Percentiles rank a stretch among this genome's conserved stretches.
phyloP scores from a whole-genome alignment of 495 filamentous ascomycete species.

The Xylaria bambusicola region DNA sequence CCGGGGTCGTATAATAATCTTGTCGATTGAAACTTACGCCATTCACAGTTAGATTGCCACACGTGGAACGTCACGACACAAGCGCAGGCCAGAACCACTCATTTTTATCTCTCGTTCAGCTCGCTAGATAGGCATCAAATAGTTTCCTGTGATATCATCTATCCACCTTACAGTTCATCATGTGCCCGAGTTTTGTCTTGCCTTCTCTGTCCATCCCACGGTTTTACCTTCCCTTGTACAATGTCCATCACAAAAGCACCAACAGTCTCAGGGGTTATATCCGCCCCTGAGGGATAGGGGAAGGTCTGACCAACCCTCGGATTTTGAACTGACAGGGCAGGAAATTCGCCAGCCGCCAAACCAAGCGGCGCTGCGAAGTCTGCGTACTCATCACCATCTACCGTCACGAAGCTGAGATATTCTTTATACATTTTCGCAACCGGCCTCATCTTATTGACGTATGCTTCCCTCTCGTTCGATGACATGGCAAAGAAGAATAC shows the following conservation, averaged over 20 bases:
- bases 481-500: conserved; percentile 46
- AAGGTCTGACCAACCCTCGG: conserved; percentile 45
- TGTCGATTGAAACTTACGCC: too few relatives aligned
- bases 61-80: too few relatives aligned
- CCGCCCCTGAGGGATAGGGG: conserved; percentile 32
- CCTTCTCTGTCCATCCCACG: conserved; percentile 35
- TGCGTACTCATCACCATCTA: conserved; percentile 48
- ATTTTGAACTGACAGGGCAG: conserved; percentile 46
- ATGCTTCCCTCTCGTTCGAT: conserved; percentile 28
- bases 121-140: too few relatives aligned
- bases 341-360: conserved; percentile 25
- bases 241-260: conserved; percentile 49
- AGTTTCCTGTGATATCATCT: too few relatives aligned
- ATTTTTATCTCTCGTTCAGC: too few relatives aligned
- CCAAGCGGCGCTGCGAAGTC: conserved; percentile 46
- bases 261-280: conserved; percentile 36
- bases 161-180: conserved; percentile 39
- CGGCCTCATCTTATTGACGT: conserved; percentile 37
- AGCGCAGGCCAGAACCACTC: too few relatives aligned
- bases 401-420: conserved; percentile 49
- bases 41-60: too few relatives aligned
- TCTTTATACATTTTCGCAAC: conserved; percentile 52
- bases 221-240: conserved; percentile 41
- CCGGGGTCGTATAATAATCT: too few relatives aligned
- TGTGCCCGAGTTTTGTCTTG: conserved; percentile 20